Percentiles rank a stretch among this genome's conserved stretches.
These are phyloP conservation scores for Nephromyces sp. DNA, from an alignment of 169 alveolate species.

Conservation along the genomic window DNA sequence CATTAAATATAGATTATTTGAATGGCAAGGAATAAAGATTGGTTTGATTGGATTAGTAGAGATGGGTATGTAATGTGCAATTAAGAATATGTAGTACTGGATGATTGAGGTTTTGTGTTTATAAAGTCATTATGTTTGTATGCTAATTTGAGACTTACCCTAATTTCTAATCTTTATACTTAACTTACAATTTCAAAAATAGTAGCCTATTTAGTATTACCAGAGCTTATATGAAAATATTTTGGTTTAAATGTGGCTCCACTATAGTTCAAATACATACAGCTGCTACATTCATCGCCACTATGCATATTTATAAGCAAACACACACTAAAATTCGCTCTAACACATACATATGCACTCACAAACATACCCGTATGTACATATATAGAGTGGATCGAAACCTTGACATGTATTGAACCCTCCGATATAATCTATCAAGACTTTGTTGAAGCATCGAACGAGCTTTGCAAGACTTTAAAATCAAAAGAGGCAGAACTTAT, in stretches of 20 bases:
- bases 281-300: no score
- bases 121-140: no score
- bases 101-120: background rate
- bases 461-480: conserved; percentile 44
- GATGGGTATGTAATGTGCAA: conserved; percentile 30
- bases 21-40: conserved; percentile 56
- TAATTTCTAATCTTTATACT: no score
- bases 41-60: conserved; percentile 78
- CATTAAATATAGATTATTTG: conserved; percentile 47
- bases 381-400: conserved; percentile 70
- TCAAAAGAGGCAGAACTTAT: conserved; percentile 68
- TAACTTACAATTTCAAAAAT: no score
- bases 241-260: no score
- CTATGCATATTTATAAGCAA: background rate
- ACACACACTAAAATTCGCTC: background rate
- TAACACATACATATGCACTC: background rate
- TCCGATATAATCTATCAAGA: conserved; percentile 63
- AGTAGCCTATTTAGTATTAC: no score
- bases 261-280: no score
- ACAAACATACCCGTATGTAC: background rate
- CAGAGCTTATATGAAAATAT: no score
- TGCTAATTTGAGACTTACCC: no score
- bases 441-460: conserved; percentile 54
- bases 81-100: background rate
- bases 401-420: conserved; percentile 57